Conservation (phyloP, 345 rosid genomes). For the Sonneratia caseolaris region DNA sequence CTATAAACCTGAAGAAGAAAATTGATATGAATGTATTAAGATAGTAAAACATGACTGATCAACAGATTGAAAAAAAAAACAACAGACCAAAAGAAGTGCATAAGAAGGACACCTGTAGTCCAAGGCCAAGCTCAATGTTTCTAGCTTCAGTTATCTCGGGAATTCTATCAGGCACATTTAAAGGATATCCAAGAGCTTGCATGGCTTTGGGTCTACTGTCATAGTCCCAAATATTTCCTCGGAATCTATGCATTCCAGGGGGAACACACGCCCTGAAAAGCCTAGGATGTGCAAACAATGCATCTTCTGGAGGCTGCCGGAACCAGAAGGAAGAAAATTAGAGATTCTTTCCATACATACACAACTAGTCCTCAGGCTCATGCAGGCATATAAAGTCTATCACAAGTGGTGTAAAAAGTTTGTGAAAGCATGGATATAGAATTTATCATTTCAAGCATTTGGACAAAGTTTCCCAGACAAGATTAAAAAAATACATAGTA, state of each 20-base stretch:
- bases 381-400: not conserved
- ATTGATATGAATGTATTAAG: not conserved
- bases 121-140: constrained; percentile 90
- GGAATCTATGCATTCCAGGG: constrained; percentile 94
- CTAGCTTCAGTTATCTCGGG: constrained; percentile 88
- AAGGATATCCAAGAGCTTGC: constrained; percentile 72
- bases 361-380: not conserved
- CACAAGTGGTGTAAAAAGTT: not conserved
- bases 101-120: constrained; percentile 56
- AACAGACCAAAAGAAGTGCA: not conserved
- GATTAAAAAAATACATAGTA: not conserved
- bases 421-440: not conserved
- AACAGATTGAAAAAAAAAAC: not conserved
- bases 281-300: constrained; percentile 88
- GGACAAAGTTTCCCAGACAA: not conserved
- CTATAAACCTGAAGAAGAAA: not conserved
- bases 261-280: constrained; percentile 95
- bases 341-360: not conserved
- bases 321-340: constrained; percentile 4
- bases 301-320: constrained; percentile 84
- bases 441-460: not conserved
- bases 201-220: constrained; percentile 73
- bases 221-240: constrained; percentile 95
- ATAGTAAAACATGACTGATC: not conserved
- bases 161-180: constrained; percentile 54